Evolutionary conservation across 2,329 filamentous ascomycete species (phyloP), one percentile per base, ranked within the genome.

Genomic region (Aspergillus bombycis): DNA sequence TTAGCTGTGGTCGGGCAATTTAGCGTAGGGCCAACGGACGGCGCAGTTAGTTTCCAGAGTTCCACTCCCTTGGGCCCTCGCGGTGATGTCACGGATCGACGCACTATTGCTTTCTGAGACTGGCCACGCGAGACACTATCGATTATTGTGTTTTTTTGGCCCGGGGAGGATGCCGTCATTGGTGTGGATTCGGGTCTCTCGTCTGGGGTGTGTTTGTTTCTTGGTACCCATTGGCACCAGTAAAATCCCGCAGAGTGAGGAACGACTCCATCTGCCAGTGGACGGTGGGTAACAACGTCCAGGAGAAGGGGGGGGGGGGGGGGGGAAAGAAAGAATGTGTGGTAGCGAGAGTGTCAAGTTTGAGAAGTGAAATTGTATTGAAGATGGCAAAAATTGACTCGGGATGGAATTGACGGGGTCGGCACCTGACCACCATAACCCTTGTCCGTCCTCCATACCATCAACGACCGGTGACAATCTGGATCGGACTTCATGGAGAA

Each of bases 41-140:
- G 5, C 26, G 19, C 5, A 12, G 28, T 19, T 36, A 14, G 12
- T 36, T 16, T 12, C 0, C 34, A 36, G 34, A 7, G 5, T 16
- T 30, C 11, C 30, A 30, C 23, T 50, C 19, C 9, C 36, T 30
- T 34, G 38, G 41, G 45, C 21, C 11, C 3, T 23, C 21, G 45
- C 45, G 12, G 57, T 65, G 62, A 65, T 66, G 65, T 69, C 56
- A 68, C 53, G 23, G 67, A 69, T 66, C 66, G 58, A 48, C 67
- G 26, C 50, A 62, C 63, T 69, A 69, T 69, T 65, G 66, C 36
- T 61, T 63, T 63, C 61, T 67, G 65, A 67, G 61, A 65, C 63
- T 36, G 43, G 56, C 62, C 58, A 62, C 60, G 50, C 54, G 62
- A 62, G 57, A 32, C 32, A 62, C 64, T 66, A 62, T 62, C 41